Base-by-base conservation (phyloP, 345 rosid species). In the Eucalyptus pumila region DNA sequence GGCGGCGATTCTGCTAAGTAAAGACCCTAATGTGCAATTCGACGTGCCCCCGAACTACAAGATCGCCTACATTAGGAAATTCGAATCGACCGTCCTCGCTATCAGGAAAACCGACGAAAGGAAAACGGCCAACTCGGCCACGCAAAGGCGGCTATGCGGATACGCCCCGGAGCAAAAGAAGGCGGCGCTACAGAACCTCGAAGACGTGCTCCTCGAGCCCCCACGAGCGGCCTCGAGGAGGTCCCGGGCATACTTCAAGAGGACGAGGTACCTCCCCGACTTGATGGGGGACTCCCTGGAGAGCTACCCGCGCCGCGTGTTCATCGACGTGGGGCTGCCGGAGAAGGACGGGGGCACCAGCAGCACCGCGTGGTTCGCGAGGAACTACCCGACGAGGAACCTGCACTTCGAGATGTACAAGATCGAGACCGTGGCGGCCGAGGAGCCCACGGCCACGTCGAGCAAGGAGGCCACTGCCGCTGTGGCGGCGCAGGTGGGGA, bases 201-300 rank as follows among this genome's bases (percentile, higher is more conserved):
- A 97, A 91, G 96, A 97, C 85, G 98, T 95, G 26, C 96, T 94
- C 37, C 94, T 95, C 23, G 98, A 97, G 89, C 98, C 97, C 83
- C 98, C 99, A 67, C 88, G 97, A 91, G 93, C 95, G 24, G 93
- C 96, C 40, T 95, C 95, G 27, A 91, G 95, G 17, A 97, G 89
- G 80, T 95, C 97, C 3, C 94, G 92, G 51, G 86, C 91, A 4
- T 95, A 95, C 92, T 88, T 92, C 34, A 96, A 97, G 89, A 91
- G 91, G 72, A 96, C 96, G 32, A 89, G 89, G 50, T 96, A 94
- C 88, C 92, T 96, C 6, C 97, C 97, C 0, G 94, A 97, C 86
- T 89, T 96, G 40, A 90, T 94, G 91, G 96, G 95, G 34, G 95
- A 96, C 92, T 91, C 89, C 2, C 94, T 96, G 4, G 93, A 91